Percentiles rank a stretch among this genome's conserved stretches.
Evolutionary conservation across 768 basidiomycete genomes (phyloP).

Genomic region (Mycena leptocephala): DNA sequence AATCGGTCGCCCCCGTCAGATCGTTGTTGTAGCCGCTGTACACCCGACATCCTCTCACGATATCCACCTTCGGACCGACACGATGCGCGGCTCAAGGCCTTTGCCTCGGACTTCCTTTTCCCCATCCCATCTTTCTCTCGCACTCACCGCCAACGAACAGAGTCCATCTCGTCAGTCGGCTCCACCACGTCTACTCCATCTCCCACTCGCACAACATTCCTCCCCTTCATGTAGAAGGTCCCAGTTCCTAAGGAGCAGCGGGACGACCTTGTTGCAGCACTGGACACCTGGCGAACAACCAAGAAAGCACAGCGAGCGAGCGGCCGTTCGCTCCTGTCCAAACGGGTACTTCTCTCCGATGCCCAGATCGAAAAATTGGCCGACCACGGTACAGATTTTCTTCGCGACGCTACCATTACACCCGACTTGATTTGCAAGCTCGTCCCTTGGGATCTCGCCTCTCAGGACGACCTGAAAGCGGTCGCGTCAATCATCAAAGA

Average conservation of each 20-base stretch:
- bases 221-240: constrained; percentile 4
- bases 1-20: constrained; percentile 12
- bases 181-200: background rate
- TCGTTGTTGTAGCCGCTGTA: constrained; percentile 12
- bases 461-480: background rate
- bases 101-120: constrained; percentile 15
- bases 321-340: constrained; percentile 1
- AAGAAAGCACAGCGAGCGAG: background rate
- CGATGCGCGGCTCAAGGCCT: constrained; percentile 18
- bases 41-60: constrained; percentile 18
- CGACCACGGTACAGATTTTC: constrained; percentile 1
- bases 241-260: constrained; percentile 6
- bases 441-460: background rate
- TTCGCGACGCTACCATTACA: background rate
- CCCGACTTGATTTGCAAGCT: constrained; percentile 21
- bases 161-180: background rate
- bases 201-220: background rate
- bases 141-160: background rate
- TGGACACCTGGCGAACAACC: background rate
- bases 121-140: constrained; percentile 10
- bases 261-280: constrained; percentile 1
- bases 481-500: constrained; percentile 14
- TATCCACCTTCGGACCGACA: constrained; percentile 17
- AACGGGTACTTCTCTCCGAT: background rate
- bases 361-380: constrained; percentile 1